Evolutionary conservation across 306 rosid genomes (phyloP), one percentile per base, ranked within the genome.

Genomic region (Bauhinia variegata): DNA sequence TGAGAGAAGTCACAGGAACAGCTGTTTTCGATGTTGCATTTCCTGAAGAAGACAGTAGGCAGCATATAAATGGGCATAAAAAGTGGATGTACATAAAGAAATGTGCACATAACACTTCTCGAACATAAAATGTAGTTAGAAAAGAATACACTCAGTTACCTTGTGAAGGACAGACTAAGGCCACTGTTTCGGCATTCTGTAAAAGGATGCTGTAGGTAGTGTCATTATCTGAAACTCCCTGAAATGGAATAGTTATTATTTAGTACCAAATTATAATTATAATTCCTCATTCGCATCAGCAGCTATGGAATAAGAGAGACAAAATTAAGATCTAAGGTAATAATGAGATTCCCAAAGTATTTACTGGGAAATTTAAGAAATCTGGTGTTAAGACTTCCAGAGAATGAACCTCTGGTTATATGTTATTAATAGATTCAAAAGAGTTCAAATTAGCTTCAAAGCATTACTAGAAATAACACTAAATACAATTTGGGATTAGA

Each of bases 181-280:
- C 84, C 51, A 92, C 98, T 30, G 96, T 92, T 81, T 92, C 98
- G 16, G 96, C 96, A 74, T 89, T 89, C 71, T 89, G 96, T 37
- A 89, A 67, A 55, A 89, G 86, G 78, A 89, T 86, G 83, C 93
- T 79, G 78, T 76, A 86, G 33, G 73, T 63, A 38, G 78, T 79
- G 74, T 81, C 87, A 71, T 79, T 33, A 66, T 78, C 84, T 34
- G 80, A 74, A 64, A 79, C 84, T 14, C 31, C 59, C 96, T 80
- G 85, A 65, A 62, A 83, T 14, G 51, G 5, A 48, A 52, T 7
- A 56, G 57, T 44, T 10, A 17, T 6, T 37, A 42, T 46, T 23
- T 1, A 50, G 16, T 28, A 11, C 37, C 65, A 67, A 32, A 41
- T 55, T 48, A 65, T 19, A 32, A 41, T 55, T 48, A 65, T 19